Base-by-base conservation (phyloP, 768 basidiomycete species). In the Pleurotus pulmonarius region DNA sequence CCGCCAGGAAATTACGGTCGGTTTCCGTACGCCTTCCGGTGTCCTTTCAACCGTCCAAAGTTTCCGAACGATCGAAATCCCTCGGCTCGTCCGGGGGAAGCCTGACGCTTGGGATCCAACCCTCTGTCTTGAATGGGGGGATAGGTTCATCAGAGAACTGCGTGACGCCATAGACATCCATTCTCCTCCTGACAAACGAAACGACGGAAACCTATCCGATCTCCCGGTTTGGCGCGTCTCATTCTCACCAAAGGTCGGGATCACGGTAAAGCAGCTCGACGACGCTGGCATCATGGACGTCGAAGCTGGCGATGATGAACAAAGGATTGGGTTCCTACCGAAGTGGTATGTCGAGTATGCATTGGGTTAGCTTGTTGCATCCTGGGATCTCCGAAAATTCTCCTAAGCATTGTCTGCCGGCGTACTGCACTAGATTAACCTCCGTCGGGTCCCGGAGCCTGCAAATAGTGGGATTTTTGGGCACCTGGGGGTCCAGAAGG, bases 11-110 rank as follows among this genome's bases (percentile, higher is more conserved):
- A 86, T 95, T 49, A 69, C 93, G 8, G 92, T 95, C 24, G 93
- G 93, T 51, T 95, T 95, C 68, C 85, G 93, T 46, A 92, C 87
- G 26, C 86, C 85, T 13, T 70, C 80, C n/a, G 93, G 92, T 20
- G 73, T 83, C 34, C 66, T 92, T 15, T 78, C 77, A 12, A 83
- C 83, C 3, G 76, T 82, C 5, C 90, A 90, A 67, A 72, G 80
- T 9, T 92, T 93, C 71, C 80, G 86, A 62, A 95, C 93, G 13
- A 78, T 89, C 49, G 77, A 92, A 58, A 75, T 95, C 45, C 93
- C 93, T 49, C 83, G 90, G 26, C 67, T 86, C 49, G 85, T 93
- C 16, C 85, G 88, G 49, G 88, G 83, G 7, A 91, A 87, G 65
- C 77, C 85, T 6, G 79, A 76, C 37, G 83, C 81, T 25, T 95